These are phyloP conservation scores for Alternaria burnsii DNA, from an alignment of 2,329 filamentous ascomycete genomes.

Conservation along the genomic window DNA sequence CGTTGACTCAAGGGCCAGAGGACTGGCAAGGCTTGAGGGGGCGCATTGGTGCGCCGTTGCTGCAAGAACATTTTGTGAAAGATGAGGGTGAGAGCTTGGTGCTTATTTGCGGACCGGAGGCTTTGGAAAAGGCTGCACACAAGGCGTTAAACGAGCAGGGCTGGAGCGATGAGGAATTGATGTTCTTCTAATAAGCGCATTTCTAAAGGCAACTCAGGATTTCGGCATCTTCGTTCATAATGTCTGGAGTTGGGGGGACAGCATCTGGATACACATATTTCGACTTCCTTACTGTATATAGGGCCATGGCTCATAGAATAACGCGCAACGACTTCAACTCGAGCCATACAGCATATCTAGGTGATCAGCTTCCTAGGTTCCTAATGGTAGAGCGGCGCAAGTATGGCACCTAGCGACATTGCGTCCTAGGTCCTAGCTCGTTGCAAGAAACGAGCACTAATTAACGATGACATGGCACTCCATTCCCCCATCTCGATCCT, in stretches of 20 bases:
- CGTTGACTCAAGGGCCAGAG: slow-evolving; percentile 69
- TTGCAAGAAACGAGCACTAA: too few species aligned
- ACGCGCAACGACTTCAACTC: background rate
- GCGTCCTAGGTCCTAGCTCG: too few species aligned
- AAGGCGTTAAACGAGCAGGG: slow-evolving; percentile 67
- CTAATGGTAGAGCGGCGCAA: too few species aligned
- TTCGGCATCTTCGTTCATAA: background rate
- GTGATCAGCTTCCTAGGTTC: too few species aligned
- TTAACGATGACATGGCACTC: background rate
- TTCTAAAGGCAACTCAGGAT: background rate
- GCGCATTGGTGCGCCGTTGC: slow-evolving; percentile 69
- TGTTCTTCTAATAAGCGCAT: slow-evolving; percentile 70
- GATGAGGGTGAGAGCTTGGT: slow-evolving; percentile 67
- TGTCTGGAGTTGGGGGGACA: background rate
- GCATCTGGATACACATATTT: background rate
- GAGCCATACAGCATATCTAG: background rate
- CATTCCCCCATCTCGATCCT: background rate
- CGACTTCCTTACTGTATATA: background rate
- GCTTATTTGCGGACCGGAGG: slow-evolving; percentile 79
- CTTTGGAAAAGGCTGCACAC: slow-evolving; percentile 74
- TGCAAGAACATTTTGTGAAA: slow-evolving; percentile 65
- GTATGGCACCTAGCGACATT: too few species aligned
- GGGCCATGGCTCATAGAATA: background rate
- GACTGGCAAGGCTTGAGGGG: slow-evolving; percentile 75
- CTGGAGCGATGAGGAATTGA: slow-evolving; percentile 75